Conservation (phyloP, 2,329 filamentous ascomycete genomes). For the Endothia cerciana region DNA sequence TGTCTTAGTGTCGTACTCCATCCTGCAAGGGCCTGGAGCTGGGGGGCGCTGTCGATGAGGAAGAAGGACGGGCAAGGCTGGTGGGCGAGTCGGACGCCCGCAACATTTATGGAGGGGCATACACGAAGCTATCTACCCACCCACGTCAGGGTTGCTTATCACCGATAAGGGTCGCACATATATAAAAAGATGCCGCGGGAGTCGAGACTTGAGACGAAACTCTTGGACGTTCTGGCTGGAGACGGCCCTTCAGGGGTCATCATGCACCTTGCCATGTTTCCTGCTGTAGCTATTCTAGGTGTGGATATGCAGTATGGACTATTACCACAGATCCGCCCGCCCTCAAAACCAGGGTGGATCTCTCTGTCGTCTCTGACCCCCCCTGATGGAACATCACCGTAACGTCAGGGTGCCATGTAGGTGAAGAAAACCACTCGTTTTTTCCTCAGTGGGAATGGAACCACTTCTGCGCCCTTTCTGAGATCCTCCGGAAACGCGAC, state of each 20-base stretch:
- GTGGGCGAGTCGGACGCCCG: neutral
- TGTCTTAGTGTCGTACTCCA: constrained; percentile 77
- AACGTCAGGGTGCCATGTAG: neutral
- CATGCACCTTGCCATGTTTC: neutral
- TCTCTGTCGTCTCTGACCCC: neutral
- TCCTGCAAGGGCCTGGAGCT: constrained; percentile 38
- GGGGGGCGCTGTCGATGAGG: neutral
- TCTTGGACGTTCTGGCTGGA: neutral
- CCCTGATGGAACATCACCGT: neutral
- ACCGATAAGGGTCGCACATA: neutral
- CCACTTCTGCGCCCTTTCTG: constrained; percentile 27
- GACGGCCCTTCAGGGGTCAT: neutral
- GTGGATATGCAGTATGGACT: constrained; percentile 4
- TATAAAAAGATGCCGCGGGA: neutral
- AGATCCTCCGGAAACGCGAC: constrained; percentile 19
- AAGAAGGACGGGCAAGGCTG: neutral
- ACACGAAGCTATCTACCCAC: neutral
- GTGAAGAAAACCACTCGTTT: neutral
- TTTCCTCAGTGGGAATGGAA: neutral
- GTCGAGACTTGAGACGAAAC: constrained; percentile 11
- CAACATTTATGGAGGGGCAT: constrained; percentile 15
- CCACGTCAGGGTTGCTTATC: constrained; percentile 14
- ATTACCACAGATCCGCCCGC: constrained; percentile 2
- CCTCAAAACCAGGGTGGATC: neutral
- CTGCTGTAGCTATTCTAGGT: neutral